Conservation (phyloP, 1,139 yeast species). For the Geotrichum siamense region DNA sequence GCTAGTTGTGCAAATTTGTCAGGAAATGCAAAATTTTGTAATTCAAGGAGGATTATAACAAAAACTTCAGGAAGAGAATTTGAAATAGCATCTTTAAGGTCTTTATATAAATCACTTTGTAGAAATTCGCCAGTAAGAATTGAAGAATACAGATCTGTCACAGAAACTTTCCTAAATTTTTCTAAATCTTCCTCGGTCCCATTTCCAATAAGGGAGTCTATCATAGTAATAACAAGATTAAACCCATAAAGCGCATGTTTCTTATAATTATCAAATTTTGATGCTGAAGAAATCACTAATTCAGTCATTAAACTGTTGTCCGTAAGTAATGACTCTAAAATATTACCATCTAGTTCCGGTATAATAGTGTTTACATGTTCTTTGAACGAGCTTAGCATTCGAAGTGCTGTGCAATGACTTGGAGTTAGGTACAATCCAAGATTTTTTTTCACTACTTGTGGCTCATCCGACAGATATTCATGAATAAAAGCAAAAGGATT, state of each 20-base stretch:
- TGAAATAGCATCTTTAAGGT: constrained; percentile 4
- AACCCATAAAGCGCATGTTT: constrained; percentile 12
- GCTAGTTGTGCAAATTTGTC: constrained; percentile 4
- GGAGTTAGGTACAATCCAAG: constrained; percentile 29
- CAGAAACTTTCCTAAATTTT: neutral
- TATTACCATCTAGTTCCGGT: neutral
- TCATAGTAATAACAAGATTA: constrained; percentile 5
- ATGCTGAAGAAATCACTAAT: constrained; percentile 4
- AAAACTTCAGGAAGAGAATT: constrained; percentile 7
- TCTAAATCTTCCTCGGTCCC: neutral
- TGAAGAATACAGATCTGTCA: constrained; percentile 8
- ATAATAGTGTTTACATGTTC: constrained; percentile 33
- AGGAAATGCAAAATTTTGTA: constrained; percentile 6
- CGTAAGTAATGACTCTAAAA: constrained; percentile 4
- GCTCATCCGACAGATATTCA: constrained; percentile 35
- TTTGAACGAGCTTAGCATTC: constrained; percentile 45
- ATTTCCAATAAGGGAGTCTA: constrained; percentile 2
- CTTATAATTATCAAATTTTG: constrained; percentile 11
- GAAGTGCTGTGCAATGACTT: constrained; percentile 36
- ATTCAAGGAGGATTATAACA: constrained; percentile 1
- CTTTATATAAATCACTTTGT: neutral
- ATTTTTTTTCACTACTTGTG: constrained; percentile 23
- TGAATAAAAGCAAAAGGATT: constrained; percentile 52
- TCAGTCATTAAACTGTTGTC: constrained; percentile 5
- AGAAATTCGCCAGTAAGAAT: constrained; percentile 7